These are phyloP conservation scores for Thalassiosira mediterranea DNA, from an alignment of 352 stramenopile genomes.

Conservation along the genomic window DNA sequence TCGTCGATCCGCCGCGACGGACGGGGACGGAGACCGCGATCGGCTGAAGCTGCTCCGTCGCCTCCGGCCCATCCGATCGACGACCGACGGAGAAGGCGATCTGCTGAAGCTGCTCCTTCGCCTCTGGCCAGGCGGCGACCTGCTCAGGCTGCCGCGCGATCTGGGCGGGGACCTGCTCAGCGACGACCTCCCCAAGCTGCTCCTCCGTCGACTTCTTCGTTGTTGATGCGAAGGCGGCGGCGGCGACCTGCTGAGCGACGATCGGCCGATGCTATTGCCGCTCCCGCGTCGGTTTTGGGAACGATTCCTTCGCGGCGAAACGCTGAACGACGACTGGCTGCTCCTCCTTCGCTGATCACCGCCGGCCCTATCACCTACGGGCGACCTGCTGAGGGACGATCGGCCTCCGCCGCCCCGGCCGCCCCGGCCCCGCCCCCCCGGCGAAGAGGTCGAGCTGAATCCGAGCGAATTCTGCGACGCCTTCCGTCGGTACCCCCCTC, in stretches of 20 bases:
- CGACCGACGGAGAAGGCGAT: no score
- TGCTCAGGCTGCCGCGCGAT: no score
- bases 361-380: no score
- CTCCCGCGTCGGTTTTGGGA: not conserved
- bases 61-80: no score
- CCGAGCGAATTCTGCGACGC: not conserved
- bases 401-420: no score
- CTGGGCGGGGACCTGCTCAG: no score
- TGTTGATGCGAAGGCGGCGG: not conserved
- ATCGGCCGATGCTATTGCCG: not conserved
- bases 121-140: no score
- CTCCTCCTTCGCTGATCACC: not conserved
- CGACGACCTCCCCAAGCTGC: not conserved
- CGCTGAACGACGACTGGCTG: slow-evolving; percentile 1
- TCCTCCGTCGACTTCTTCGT: not conserved
- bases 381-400: no score
- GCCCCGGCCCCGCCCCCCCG: not conserved
- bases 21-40: no score
- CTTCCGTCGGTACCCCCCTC: not conserved
- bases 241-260: not conserved
- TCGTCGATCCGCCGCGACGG: no score
- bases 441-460: not conserved
- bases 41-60: no score
- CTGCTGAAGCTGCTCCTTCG: no score
- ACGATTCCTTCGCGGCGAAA: not conserved